Percentiles rank a stretch among this genome's conserved stretches.
Conservation (phyloP, 345 rosid genomes). For the Raphanus raphanistrum region DNA sequence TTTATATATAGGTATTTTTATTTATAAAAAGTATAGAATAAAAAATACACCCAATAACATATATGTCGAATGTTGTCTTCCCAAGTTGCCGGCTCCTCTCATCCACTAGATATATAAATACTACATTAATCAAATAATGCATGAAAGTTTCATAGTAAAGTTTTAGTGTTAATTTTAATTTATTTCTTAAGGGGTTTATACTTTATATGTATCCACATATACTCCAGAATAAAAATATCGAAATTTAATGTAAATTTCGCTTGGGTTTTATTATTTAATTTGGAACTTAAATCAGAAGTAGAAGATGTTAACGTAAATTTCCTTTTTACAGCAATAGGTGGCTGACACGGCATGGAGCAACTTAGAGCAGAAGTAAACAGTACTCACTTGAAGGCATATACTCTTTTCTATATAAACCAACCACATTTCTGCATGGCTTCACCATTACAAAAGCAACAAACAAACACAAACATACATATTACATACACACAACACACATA, state of each 20-base stretch:
- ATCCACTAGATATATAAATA: background rate
- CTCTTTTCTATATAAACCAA: conserved; percentile 8
- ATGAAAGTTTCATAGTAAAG: background rate
- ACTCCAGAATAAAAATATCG: background rate
- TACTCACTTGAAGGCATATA: background rate
- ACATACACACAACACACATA: background rate
- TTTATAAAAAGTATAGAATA: background rate
- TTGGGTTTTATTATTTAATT: background rate
- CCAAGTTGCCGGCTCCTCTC: background rate
- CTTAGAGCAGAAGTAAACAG: conserved; percentile 2
- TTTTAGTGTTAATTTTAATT: background rate
- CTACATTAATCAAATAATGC: conserved; percentile 1
- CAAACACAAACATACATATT: background rate
- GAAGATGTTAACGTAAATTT: background rate
- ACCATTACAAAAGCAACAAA: background rate
- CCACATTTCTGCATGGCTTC: background rate
- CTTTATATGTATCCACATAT: background rate
- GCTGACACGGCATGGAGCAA: background rate
- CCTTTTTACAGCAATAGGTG: background rate
- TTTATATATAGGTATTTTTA: background rate
- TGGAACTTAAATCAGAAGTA: background rate
- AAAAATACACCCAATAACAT: background rate
- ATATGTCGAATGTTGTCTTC: background rate
- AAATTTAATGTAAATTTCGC: background rate
- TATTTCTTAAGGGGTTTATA: background rate